A percentile compares a stretch with the other conserved stretches of the same genome.
These are phyloP conservation scores for Cucurbitaria berberidis DNA, from an alignment of 2,329 filamentous ascomycete genomes.

Conservation along the genomic window DNA sequence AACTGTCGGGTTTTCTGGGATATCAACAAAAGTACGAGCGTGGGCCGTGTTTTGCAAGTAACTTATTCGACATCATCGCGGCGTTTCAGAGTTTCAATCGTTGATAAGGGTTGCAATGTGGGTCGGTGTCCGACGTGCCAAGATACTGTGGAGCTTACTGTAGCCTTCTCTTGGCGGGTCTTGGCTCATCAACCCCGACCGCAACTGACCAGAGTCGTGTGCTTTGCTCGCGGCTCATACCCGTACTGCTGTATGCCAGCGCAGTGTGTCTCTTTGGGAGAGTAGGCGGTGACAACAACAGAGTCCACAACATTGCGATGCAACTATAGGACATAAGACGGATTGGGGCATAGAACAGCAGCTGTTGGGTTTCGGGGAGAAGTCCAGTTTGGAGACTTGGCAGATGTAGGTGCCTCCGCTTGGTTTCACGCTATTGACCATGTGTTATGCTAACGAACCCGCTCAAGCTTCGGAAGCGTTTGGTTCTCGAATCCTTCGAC, in stretches of 20 bases:
- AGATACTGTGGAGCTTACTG: background rate
- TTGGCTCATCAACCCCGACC: background rate
- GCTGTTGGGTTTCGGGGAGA: background rate
- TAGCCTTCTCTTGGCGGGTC: background rate
- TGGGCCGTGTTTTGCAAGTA: too few species aligned
- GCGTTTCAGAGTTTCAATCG: too few species aligned
- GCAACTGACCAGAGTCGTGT: background rate
- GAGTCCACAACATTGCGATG: background rate
- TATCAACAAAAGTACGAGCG: too few species aligned
- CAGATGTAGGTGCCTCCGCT: background rate
- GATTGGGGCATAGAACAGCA: background rate
- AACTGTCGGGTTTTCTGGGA: too few species aligned
- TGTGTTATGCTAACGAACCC: background rate
- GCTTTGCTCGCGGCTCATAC: background rate
- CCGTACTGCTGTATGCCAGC: background rate
- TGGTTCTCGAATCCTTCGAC: background rate
- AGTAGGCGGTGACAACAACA: background rate
- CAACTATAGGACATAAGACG: background rate
- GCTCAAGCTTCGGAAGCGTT: background rate
- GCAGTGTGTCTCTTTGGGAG: background rate
- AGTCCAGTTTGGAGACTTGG: background rate
- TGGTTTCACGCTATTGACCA: background rate
- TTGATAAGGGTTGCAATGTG: too few species aligned
- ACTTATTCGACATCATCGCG: too few species aligned
- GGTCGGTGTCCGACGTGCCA: background rate